Percentiles rank a stretch among this genome's conserved stretches.
Evolutionary conservation across 2,329 filamentous ascomycete genomes (phyloP).

Genomic region (Pezicula radicicola): DNA sequence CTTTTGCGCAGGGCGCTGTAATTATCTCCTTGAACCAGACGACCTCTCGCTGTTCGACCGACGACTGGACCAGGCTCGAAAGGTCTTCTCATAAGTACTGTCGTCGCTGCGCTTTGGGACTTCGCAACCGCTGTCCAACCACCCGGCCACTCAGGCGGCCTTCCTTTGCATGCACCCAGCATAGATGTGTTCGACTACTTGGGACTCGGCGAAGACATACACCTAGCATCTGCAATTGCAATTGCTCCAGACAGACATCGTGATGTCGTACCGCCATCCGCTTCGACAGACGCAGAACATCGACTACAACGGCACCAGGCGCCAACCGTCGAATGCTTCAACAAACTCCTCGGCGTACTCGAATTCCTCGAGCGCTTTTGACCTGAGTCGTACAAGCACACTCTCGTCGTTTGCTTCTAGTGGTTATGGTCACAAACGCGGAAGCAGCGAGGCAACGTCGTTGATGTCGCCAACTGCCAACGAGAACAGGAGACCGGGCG

Average conservation of each 20-base stretch:
- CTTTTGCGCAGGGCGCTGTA: slow-evolving; percentile 18
- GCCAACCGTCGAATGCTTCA: slow-evolving; percentile 68
- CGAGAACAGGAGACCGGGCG: slow-evolving; percentile 40
- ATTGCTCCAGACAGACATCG: slow-evolving; percentile 6
- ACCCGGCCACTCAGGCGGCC: slow-evolving; percentile 16
- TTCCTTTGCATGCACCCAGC: slow-evolving; percentile 15
- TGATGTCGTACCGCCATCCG: slow-evolving; percentile 58
- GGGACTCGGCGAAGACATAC: slow-evolving; percentile 10
- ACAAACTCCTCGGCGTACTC: slow-evolving; percentile 70
- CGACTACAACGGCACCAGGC: slow-evolving; percentile 39
- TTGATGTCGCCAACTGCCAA: slow-evolving; percentile 45
- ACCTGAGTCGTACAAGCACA: slow-evolving; percentile 64
- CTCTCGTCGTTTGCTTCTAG: slow-evolving; percentile 71
- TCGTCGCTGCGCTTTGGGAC: not conserved
- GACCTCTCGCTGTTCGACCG: not conserved
- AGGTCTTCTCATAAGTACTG: not conserved
- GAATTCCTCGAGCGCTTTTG: slow-evolving; percentile 42
- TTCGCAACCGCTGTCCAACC: not conserved
- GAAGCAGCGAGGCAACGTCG: slow-evolving; percentile 68
- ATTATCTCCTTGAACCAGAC: slow-evolving; percentile 1
- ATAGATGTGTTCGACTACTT: slow-evolving; percentile 10
- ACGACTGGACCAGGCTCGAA: not conserved
- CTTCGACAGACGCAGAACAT: slow-evolving; percentile 54
- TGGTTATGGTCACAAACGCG: slow-evolving; percentile 65
- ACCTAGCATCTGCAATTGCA: not conserved